Base-by-base conservation (phyloP, 2,329 filamentous ascomycete genomes). In the Sporothrix brunneoviolacea region DNA sequence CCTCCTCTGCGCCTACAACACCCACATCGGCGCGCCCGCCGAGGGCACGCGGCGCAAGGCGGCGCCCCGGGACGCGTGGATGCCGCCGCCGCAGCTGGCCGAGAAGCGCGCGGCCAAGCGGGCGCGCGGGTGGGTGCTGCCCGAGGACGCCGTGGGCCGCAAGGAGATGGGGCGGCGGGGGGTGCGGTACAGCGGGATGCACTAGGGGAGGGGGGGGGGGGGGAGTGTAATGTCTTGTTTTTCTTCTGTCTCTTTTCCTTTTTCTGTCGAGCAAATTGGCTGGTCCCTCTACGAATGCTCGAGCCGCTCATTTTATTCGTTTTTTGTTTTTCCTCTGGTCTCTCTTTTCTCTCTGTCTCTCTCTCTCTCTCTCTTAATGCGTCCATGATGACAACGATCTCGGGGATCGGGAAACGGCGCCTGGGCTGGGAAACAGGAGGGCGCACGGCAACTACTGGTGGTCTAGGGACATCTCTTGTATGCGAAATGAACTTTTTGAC, bases 61-160 rank as follows among this genome's bases (percentile, higher is more conserved):
- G 47, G 68, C 83, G 22, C 72, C 81, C n/a, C 74, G 84, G 37
- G 86, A 91, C 65, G 68, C 70, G 19, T 90, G 86, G 86, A 88
- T 91, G 68, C 85, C 86, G 9, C 81, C 74, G 70, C 82, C 80
- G 45, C 86, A 83, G 71, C 73, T 80, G 59, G 83, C 76, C 28
- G 85, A 86, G 78, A 93, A 87, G 82, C 71, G 80, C 52, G 83
- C 86, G 68, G 83, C 84, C 18, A 90, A 89, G 77, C 69, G 84
- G 19, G 74, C 79, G 3, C 70, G 86, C 27, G 86, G 86, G 0
- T 91, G 86, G 86, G 78, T 88, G 1, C 77, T 82, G 69, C 86
- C 86, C 1, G 84, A 90, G 60, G 86, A 90, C 60, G 73, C 82
- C 3, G 72, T 90, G 10, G 82, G 82, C 8, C 74, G 84, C 60